phyloP scores from a whole-genome alignment of 148 eudicot species.

The Rhododendron henanense region DNA sequence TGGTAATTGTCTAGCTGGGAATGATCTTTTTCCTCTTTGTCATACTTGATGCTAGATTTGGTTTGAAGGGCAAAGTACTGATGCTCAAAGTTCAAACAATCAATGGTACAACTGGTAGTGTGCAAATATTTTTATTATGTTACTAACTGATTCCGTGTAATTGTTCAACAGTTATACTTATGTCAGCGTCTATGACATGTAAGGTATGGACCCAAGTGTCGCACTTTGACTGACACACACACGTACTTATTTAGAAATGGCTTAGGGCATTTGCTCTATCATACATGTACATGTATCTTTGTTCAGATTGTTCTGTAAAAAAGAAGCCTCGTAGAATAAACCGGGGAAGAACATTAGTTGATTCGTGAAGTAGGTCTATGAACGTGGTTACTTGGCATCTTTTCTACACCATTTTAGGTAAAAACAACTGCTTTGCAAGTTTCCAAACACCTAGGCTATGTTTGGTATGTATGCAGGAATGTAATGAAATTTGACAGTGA shows the following conservation, averaged over 20 bases:
- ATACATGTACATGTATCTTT: background rate
- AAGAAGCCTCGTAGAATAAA: background rate
- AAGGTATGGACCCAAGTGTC: background rate
- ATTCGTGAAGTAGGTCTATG: background rate
- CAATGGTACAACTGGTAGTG: background rate
- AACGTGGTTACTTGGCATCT: background rate
- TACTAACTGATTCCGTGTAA: background rate
- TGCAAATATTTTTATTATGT: background rate
- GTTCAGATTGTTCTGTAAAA: background rate
- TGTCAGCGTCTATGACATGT: background rate
- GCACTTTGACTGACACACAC: background rate
- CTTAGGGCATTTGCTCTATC: background rate
- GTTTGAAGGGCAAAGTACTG: background rate
- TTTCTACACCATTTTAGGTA: background rate
- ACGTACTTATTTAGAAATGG: background rate
- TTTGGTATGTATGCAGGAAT: background rate
- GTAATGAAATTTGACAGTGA: background rate
- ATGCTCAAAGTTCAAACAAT: background rate
- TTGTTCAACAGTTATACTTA: background rate
- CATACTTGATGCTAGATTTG: background rate
- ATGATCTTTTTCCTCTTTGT: background rate
- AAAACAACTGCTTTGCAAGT: background rate
- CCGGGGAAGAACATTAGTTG: background rate
- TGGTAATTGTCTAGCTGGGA: background rate
- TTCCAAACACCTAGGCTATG: background rate